Base-by-base conservation (phyloP, 805 yeast species). In the Maudiozyma barnettii region DNA sequence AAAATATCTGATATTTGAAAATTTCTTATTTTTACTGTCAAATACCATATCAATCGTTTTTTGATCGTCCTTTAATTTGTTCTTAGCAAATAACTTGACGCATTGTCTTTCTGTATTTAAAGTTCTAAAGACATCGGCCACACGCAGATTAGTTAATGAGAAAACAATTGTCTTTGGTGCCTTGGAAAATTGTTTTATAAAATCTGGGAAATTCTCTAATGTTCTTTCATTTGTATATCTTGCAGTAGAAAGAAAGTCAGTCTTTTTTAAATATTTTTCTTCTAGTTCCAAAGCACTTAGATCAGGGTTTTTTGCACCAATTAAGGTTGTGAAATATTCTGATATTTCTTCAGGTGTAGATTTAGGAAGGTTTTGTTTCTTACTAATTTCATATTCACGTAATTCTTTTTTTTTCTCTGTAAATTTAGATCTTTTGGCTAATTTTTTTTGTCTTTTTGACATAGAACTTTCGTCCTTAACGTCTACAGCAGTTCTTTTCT, bases 101-200 rank as follows among this genome's bases (percentile, higher is more conserved):
- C 88, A 76, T 0, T 81, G 76, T 10, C 78, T 74, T 37, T 69
- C 47, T 56, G 73, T 60, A 65, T 72, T 46, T 76, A 77, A 58
- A 1, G 84, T 79, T 53, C 95, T 75, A 59, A 77, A 82, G 2
- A 88, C 74, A 57, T 90, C 96, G 58, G 96, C 91, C 1, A 88
- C 93, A 54, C 97, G 74, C 21, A 88, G 69, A 10, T 95, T 93
- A 0, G 95, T 86, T 71, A 84, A 75, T 0, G 90, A 82, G 64
- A 52, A 79, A 61, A 65, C 74, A 68, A 69, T 55, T 1, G 73
- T 66, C n/a, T 65, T 56, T 20, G 67, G 66, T 26, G 74, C 66
- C 53, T 62, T 71, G 57, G 82, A 76, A 50, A 72, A 76, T 36
- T 67, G 63, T 36, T 69, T 68, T 30, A 87, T 65, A 59, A 79